Conservation (phyloP, 371 early-diverging fungal genomes). For the Mucor circinelloides region DNA sequence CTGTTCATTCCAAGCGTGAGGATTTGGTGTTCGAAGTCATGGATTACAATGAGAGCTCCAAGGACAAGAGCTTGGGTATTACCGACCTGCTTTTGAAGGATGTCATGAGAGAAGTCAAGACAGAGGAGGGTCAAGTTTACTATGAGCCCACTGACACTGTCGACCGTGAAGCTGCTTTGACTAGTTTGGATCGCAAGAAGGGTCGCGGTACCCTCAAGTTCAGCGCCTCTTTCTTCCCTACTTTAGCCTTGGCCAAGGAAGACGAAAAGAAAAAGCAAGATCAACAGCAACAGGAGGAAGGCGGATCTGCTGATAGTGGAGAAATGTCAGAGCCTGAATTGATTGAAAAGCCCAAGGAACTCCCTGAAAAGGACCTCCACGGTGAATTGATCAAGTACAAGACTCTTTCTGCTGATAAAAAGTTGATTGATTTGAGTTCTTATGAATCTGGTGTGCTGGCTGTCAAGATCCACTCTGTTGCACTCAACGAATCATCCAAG, state of each 20-base stretch:
- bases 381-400: constrained; percentile 44
- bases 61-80: constrained; percentile 73
- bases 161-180: constrained; percentile 56
- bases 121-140: constrained; percentile 37
- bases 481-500: constrained; percentile 24
- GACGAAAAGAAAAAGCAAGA: constrained; percentile 23
- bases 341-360: constrained; percentile 30
- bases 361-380: constrained; percentile 50
- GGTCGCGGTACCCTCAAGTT: constrained; percentile 70
- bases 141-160: constrained; percentile 44
- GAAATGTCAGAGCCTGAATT: constrained; percentile 34
- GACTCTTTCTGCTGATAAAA: constrained; percentile 29
- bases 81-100: constrained; percentile 47
- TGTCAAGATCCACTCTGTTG: constrained; percentile 40
- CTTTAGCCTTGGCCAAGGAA: constrained; percentile 59
- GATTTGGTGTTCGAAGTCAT: constrained; percentile 74
- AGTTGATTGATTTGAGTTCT: constrained; percentile 33
- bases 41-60: constrained; percentile 74
- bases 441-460: constrained; percentile 54
- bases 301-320: constrained; percentile 12
- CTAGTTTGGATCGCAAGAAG: constrained; percentile 60
- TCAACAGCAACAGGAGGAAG: constrained; percentile 7
- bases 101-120: constrained; percentile 38
- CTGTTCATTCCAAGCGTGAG: constrained; percentile 73
- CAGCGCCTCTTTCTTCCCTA: constrained; percentile 71